Conservation (phyloP, 2,329 filamentous ascomycete species). For the Lachnellula occidentalis region DNA sequence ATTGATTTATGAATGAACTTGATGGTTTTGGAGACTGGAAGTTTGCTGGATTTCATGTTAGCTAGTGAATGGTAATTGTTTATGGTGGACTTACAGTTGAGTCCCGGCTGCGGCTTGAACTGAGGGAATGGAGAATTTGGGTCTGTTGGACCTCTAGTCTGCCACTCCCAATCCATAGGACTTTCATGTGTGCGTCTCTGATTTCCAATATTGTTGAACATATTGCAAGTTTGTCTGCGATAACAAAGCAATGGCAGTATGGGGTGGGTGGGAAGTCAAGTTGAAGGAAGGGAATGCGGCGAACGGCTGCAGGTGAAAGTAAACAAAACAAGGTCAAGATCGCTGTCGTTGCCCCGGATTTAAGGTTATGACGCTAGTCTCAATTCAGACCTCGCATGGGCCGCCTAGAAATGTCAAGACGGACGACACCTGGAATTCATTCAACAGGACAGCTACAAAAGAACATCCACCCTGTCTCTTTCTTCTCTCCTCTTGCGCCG, state of each 20-base stretch:
- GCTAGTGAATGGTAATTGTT: conserved; percentile 1
- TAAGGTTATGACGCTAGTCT: conserved; percentile 3
- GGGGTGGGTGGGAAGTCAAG: neutral
- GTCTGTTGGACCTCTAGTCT: conserved; percentile 52
- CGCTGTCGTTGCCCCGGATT: conserved; percentile 5
- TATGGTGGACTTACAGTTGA: conserved; percentile 21
- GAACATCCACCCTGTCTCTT: neutral
- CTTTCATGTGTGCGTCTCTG: conserved; percentile 53
- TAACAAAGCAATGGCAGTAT: neutral
- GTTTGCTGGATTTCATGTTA: conserved; percentile 16
- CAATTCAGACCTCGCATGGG: neutral
- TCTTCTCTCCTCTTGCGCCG: neutral
- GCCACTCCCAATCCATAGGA: conserved; percentile 64
- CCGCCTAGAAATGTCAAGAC: neutral
- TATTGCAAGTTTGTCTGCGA: conserved; percentile 7
- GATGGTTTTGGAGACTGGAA: conserved; percentile 37
- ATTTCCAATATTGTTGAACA: conserved; percentile 35
- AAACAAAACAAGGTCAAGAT: conserved; percentile 10
- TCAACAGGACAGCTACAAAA: neutral
- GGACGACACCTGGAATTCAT: neutral
- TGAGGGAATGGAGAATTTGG: conserved; percentile 57
- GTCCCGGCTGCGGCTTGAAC: conserved; percentile 33
- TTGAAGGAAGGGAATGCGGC: neutral
- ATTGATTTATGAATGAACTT: conserved; percentile 40
- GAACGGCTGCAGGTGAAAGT: neutral